A percentile compares a stretch with the other conserved stretches of the same genome.
Evolutionary conservation across 2,329 filamentous ascomycete genomes (phyloP).

Genomic region (Alternaria sp.): DNA sequence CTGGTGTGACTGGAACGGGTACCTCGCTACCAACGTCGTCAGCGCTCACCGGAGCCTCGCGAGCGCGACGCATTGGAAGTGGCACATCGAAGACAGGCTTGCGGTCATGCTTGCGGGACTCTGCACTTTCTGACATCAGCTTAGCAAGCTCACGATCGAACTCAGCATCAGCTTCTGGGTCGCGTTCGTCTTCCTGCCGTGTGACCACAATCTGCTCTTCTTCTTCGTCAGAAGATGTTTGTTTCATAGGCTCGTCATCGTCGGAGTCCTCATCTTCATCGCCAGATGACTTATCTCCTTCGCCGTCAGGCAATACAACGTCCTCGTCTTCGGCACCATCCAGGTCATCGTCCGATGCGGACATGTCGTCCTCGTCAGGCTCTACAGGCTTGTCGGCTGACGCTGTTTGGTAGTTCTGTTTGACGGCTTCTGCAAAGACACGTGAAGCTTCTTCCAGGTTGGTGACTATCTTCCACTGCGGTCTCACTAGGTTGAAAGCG

Average conservation of each 20-base stretch:
- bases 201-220: conserved; percentile 94
- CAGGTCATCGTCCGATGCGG: conserved; percentile 77
- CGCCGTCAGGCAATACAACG: conserved; percentile 58
- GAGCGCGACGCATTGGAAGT: conserved; percentile 81
- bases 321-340: conserved; percentile 59
- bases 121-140: conserved; percentile 96
- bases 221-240: conserved; percentile 72
- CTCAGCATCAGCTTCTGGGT: conserved; percentile 93
- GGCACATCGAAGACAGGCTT: conserved; percentile 97
- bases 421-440: conserved; percentile 85
- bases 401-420: conserved; percentile 84
- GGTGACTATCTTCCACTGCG: conserved; percentile 88
- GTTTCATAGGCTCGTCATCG: conserved; percentile 54
- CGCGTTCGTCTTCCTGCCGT: conserved; percentile 85
- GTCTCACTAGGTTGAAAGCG: conserved; percentile 82
- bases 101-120: conserved; percentile 94
- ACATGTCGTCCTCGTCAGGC: conserved; percentile 74
- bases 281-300: conserved; percentile 59
- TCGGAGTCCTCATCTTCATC: conserved; percentile 65
- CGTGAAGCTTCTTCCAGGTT: conserved; percentile 83
- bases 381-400: conserved; percentile 75
- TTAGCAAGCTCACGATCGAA: conserved; percentile 98
- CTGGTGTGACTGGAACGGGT: conserved; percentile 44
- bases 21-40: conserved; percentile 55
- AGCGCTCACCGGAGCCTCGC: conserved; percentile 60